Base-by-base conservation (phyloP, 2,329 filamentous ascomycete species). In the Colletotrichum simmondsii region DNA sequence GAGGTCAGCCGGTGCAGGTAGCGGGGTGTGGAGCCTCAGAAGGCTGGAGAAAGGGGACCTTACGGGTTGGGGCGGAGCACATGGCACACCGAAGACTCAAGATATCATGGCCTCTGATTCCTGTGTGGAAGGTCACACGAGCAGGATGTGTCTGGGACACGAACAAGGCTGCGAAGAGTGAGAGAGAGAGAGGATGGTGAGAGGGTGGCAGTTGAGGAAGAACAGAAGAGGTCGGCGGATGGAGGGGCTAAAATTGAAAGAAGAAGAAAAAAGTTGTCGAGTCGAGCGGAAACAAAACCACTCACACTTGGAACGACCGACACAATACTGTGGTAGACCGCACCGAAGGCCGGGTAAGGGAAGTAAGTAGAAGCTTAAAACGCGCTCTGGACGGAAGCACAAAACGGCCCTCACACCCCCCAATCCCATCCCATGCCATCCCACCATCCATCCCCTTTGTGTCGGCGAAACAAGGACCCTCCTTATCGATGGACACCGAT, bases 1-100 rank as follows among this genome's bases (percentile, higher is more conserved):
- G 66, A 70, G 70, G 70, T 72, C 70, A 72, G 70, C 70, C 68
- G 70, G 63, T 72, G 66, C 70, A 65, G 66, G 63, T 72, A 65
- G 70, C 60, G 70, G 66, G 60, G 46, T 37, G 66, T 72, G 60
- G 70, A 65, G 70, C 66, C 60, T 65, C 28, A 49, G 66, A 65
- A 61, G 70, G 66, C 66, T 65, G 60, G 70, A 70, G 56, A 54
- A 72, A 64, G 53, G 49, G 49, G 52, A 30, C 68, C 70, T 62
- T 72, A 72, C 70, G 54, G 66, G 70, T 35, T 60, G 32, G 60
- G 66, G 54, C 42, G 54, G 70, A 72, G 70, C 70, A 72, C 70
- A 72, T 72, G 70, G 70, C 70, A 61, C 70, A 70, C 66, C 16
- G 70, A 65, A 62, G 67, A 53, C 60, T 65, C 66, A 70, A 70